A percentile compares a stretch with the other conserved stretches of the same genome.
Conservation (phyloP, 768 basidiomycete genomes). For the Suillus ampliporus region DNA sequence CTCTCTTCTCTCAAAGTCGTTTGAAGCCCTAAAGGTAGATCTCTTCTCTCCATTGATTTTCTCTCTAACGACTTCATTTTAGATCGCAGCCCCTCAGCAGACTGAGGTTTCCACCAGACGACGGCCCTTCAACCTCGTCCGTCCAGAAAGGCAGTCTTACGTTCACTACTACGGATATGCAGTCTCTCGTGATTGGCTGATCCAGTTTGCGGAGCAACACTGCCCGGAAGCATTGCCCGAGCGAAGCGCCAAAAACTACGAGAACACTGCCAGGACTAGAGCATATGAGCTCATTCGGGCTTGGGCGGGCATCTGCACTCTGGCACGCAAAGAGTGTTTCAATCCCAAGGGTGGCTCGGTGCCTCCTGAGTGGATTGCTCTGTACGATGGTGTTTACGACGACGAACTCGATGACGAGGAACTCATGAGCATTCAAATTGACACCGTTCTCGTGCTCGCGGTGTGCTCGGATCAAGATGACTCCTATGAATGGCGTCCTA, state of each 20-base stretch:
- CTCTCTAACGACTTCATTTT: no score
- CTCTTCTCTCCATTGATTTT: no score
- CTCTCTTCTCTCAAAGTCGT: neutral
- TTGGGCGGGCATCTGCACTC: neutral
- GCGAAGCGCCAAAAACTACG: neutral
- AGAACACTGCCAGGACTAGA: neutral
- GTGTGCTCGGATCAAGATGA: neutral
- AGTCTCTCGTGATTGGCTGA: neutral
- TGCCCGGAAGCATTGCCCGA: neutral
- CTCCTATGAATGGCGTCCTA: neutral
- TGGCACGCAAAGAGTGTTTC: neutral
- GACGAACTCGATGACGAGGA: neutral
- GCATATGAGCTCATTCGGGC: neutral
- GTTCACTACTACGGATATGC: neutral
- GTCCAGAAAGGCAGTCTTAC: neutral
- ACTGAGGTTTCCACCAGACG: neutral
- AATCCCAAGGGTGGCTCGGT: neutral
- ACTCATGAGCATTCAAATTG: neutral
- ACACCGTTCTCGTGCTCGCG: neutral
- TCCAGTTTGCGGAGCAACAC: neutral
- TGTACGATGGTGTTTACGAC: neutral
- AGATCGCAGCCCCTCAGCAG: no score
- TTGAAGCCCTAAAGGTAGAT: neutral
- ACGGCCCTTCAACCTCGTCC: neutral
- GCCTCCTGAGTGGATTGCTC: neutral